Conservation (phyloP, 2,329 filamentous ascomycete species). For the Penicillium sp. region DNA sequence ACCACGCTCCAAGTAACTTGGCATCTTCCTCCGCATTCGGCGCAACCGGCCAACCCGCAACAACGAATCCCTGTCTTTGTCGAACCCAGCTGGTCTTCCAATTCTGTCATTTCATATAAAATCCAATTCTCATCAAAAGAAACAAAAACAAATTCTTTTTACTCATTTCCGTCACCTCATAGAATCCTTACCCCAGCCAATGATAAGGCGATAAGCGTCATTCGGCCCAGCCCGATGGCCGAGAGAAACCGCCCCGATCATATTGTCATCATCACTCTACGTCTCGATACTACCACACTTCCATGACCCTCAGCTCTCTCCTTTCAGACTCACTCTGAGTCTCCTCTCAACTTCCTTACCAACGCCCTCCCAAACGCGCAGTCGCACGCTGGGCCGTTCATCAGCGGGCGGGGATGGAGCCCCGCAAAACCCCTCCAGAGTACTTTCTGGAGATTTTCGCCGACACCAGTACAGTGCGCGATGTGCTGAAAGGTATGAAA, state of each 20-base stretch:
- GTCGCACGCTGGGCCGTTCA: conserved; percentile 17
- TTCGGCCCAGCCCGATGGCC: conserved; percentile 20
- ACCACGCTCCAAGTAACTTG: too few relatives aligned
- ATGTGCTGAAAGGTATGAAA: conserved; percentile 76
- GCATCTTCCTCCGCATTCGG: conserved; percentile 11
- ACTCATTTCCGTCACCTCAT: background rate
- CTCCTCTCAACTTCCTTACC: background rate
- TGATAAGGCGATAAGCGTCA: conserved; percentile 24
- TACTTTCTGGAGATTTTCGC: conserved; percentile 93
- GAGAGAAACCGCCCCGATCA: conserved; percentile 23
- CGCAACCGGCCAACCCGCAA: conserved; percentile 6
- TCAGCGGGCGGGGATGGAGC: conserved; percentile 52
- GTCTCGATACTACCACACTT: background rate
- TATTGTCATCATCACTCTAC: background rate
- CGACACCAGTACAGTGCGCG: conserved; percentile 81
- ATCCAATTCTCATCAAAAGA: background rate
- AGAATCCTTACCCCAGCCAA: conserved; percentile 7
- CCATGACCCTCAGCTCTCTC: background rate
- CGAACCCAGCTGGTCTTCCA: background rate
- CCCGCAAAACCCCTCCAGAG: conserved; percentile 65
- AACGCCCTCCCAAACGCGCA: background rate
- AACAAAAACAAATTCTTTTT: background rate
- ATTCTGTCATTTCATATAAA: background rate
- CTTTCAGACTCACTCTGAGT: background rate
- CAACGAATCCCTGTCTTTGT: background rate